These are phyloP conservation scores for Leptodermis oblonga DNA, from an alignment of 257 asterid species.

Conservation along the genomic window DNA sequence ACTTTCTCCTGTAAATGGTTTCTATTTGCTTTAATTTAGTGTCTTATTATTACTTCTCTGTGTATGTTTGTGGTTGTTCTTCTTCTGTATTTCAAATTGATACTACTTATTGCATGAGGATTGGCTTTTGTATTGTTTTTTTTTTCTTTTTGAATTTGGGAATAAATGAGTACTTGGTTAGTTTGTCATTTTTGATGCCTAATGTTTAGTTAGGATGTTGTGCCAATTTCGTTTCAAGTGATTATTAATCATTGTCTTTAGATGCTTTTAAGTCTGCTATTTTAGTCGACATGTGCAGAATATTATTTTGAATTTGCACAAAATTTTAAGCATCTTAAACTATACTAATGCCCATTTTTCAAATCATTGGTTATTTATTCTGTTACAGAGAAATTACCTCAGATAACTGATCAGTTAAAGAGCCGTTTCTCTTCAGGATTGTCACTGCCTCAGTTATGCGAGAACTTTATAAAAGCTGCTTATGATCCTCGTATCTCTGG, in stretches of 20 bases:
- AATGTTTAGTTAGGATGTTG: neutral
- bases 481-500: slow-evolving; percentile 97
- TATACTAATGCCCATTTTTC: neutral
- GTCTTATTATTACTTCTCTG: neutral
- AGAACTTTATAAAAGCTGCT: slow-evolving; percentile 87
- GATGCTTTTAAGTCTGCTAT: neutral
- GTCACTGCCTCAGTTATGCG: slow-evolving; percentile 92
- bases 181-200: neutral
- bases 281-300: neutral
- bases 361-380: neutral
- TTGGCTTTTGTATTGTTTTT: neutral
- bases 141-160: neutral
- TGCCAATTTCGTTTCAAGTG: neutral
- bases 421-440: slow-evolving; percentile 92
- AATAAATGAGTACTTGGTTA: neutral
- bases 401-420: slow-evolving; percentile 97
- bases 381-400: too few species aligned
- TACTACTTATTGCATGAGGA: too few species aligned
- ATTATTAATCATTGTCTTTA: neutral
- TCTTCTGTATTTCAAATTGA: neutral
- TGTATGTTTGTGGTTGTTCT: neutral
- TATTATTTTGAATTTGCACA: too few species aligned
- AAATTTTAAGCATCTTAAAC: too few species aligned
- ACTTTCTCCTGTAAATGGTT: neutral
- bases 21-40: neutral